These are phyloP conservation scores for Plasmodium coatneyi DNA, from an alignment of 169 alveolate genomes.

Conservation along the genomic window DNA sequence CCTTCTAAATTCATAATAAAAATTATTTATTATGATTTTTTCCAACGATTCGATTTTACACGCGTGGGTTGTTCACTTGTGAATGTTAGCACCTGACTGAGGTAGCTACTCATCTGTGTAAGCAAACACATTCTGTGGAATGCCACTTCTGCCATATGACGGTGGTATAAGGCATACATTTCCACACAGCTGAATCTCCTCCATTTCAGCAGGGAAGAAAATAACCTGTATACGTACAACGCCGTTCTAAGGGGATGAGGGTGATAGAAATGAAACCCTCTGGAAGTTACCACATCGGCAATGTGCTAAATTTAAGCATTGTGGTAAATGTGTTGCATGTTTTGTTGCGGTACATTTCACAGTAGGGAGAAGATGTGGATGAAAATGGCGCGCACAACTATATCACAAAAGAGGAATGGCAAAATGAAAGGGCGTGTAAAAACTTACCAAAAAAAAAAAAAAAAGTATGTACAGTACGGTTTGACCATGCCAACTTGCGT, in stretches of 20 bases:
- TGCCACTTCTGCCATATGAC: background rate
- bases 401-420: background rate
- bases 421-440: background rate
- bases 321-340: background rate
- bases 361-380: background rate
- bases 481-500: background rate
- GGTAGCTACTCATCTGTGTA: background rate
- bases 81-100: background rate
- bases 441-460: background rate
- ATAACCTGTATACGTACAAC: background rate
- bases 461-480: background rate
- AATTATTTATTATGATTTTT: constrained; percentile 14
- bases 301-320: background rate
- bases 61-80: background rate
- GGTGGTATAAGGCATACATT: background rate
- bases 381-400: background rate
- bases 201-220: background rate
- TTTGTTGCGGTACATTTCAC: background rate
- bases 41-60: background rate
- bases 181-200: background rate
- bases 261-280: background rate
- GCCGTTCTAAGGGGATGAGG: background rate
- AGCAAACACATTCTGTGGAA: background rate
- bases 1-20: constrained; percentile 37
- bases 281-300: background rate